Evolutionary conservation across 495 filamentous ascomycete species (phyloP).

Genomic region (Trichoderma orchidacearum): DNA sequence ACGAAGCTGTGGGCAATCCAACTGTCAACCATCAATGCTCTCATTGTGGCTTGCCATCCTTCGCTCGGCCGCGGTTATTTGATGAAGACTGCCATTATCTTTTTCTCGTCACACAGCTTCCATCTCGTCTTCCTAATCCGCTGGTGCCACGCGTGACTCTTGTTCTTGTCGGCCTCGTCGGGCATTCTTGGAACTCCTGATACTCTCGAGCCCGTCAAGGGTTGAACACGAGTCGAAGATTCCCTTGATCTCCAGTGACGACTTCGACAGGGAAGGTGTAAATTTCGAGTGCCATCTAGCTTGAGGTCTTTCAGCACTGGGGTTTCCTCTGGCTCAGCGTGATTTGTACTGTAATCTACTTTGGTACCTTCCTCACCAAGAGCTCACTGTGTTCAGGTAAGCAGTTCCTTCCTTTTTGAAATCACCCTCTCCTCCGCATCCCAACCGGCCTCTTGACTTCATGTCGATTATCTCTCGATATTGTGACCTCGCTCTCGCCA

Average conservation of each 20-base stretch:
- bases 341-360: not conserved
- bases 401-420: not conserved
- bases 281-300: not conserved
- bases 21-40: not conserved
- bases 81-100: not conserved
- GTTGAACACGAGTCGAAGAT: not conserved
- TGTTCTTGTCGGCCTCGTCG: not conserved
- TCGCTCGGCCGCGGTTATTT: not conserved
- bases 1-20: not conserved
- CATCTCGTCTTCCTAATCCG: not conserved
- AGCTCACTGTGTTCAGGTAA: not conserved
- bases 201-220: not conserved
- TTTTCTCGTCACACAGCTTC: not conserved
- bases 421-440: not conserved
- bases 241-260: not conserved
- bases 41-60: not conserved
- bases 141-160: not conserved
- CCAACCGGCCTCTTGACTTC: not conserved
- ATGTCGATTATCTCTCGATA: not conserved
- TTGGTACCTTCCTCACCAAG: not conserved
- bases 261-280: not conserved
- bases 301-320: not conserved
- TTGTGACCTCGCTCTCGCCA: not conserved
- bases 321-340: not conserved
- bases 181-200: not conserved